These are phyloP conservation scores for Tylopilus felleus DNA, from an alignment of 768 basidiomycete genomes.

Conservation along the genomic window DNA sequence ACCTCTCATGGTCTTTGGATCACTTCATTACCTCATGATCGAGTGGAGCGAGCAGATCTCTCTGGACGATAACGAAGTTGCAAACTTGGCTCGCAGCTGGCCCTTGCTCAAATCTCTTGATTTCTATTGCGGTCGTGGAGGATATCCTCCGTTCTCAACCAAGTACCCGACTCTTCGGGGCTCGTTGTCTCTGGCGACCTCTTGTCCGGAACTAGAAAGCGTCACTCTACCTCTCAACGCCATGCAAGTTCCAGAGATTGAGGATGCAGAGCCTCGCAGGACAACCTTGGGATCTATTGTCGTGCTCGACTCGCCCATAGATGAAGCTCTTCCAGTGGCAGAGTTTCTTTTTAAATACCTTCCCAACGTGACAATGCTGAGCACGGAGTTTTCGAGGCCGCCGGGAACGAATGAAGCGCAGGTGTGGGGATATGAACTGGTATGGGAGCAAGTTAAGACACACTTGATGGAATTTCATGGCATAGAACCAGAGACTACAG, in stretches of 20 bases:
- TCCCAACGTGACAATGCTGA: not conserved
- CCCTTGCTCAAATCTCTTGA: constrained; percentile 2
- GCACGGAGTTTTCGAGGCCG: not conserved
- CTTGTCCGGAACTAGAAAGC: not conserved
- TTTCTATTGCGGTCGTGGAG: constrained; percentile 5
- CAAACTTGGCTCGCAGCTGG: constrained; percentile 5
- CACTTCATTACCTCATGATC: constrained; percentile 5
- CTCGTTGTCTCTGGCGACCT: constrained; percentile 3
- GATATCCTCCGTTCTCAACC: constrained; percentile 1
- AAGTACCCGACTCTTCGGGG: constrained; percentile 10
- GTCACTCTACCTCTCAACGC: constrained; percentile 13
- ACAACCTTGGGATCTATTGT: not conserved
- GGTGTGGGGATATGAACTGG: not conserved
- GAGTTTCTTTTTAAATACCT: constrained; percentile 9
- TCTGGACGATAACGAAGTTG: constrained; percentile 8
- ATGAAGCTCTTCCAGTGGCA: constrained; percentile 7
- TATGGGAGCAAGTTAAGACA: not conserved
- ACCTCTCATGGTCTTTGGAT: constrained; percentile 1
- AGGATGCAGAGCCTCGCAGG: not conserved
- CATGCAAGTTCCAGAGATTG: constrained; percentile 8
- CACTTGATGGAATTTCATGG: no score
- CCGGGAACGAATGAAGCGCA: not conserved
- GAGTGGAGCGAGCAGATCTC: constrained; percentile 12
- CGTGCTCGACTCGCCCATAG: constrained; percentile 15
- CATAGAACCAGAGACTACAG: no score